Evolutionary conservation across 163 green algal genomes (phyloP), one percentile per base, ranked within the genome.

Genomic region (Scenedesmus sp.): DNA sequence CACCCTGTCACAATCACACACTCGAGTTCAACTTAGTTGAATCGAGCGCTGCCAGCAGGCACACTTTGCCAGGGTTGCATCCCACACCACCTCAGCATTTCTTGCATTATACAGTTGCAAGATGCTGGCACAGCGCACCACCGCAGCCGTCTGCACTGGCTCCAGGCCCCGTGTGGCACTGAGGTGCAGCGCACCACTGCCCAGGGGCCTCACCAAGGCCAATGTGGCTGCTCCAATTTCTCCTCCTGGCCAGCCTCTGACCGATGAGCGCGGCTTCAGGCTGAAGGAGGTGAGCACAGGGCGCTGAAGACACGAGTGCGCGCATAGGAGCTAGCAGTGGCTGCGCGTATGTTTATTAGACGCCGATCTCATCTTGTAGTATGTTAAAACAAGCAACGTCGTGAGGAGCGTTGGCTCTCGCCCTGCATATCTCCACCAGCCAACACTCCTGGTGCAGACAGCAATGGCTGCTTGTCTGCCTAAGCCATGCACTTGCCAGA

Each of bases 221-320:
- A 89, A 85, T 73, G 89, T 92, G 18, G 89, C 89, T 66, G 89
- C 87, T 18, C 87, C 87, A 16, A 76, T 91, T 18, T 46, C 26
- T 3, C 23, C 55, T 16, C 67, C 62, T 60, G 59, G 23, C 0
- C 60, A 59, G 12, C 60, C 88, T 10, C 1, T 85, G 15, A n/a
- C 64, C 56, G 89, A 92, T 54, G 89, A 92, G 67, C 26, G 66
- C 12, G 89, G 89, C 82, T 92, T 92, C 66, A 23, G 73, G 23
- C 82, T 90, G 54, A 92, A 92, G 2, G 82, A 90, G 89, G 89
- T 92, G 67, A 64, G 82, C 54, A 64, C 7, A 86, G 70, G 70
- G 70, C 83, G 54, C 83, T 54, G 26, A 56, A 74, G 59, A 67
- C n/a, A 13, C 55, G 26, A 74, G 3, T 67, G 5, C 59, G 10